Evolutionary conservation across 805 yeast species (phyloP).

Genomic region (Kodamaea laetipori): DNA sequence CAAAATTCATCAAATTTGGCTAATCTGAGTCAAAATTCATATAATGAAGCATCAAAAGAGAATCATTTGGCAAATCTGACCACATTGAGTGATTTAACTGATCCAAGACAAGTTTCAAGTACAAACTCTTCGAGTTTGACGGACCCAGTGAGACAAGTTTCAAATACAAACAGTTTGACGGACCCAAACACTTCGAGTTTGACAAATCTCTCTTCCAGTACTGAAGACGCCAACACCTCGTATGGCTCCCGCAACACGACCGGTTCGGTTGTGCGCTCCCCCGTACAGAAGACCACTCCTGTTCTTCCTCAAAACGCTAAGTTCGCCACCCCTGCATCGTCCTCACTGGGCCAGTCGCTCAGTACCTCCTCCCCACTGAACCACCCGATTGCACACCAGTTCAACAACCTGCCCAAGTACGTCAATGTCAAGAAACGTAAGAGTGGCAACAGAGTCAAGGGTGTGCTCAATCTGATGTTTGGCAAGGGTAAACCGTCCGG

Average conservation of each 20-base stretch:
- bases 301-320: slow-evolving; percentile 22
- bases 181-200: slow-evolving; percentile 1
- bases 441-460: slow-evolving; percentile 56
- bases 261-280: slow-evolving; percentile 27
- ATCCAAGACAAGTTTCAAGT: no score
- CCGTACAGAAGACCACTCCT: slow-evolving; percentile 21
- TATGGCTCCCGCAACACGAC: slow-evolving; percentile 19
- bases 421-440: slow-evolving; percentile 29
- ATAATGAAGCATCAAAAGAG: no score
- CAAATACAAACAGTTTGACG: no score
- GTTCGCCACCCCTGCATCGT: slow-evolving; percentile 10
- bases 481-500: slow-evolving; percentile 29
- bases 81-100: no score
- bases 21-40: no score
- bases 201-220: slow-evolving; percentile 1
- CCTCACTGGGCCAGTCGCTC: slow-evolving; percentile 12
- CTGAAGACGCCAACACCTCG: slow-evolving; percentile 1
- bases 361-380: slow-evolving; percentile 12
- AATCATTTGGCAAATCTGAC: no score
- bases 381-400: slow-evolving; percentile 2
- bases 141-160: no score
- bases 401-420: slow-evolving; percentile 12
- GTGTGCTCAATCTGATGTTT: slow-evolving; percentile 58
- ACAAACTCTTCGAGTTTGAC: no score
- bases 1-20: no score